phyloP scores from a whole-genome alignment of 768 basidiomycete genomes.

The Suillus variegatus region DNA sequence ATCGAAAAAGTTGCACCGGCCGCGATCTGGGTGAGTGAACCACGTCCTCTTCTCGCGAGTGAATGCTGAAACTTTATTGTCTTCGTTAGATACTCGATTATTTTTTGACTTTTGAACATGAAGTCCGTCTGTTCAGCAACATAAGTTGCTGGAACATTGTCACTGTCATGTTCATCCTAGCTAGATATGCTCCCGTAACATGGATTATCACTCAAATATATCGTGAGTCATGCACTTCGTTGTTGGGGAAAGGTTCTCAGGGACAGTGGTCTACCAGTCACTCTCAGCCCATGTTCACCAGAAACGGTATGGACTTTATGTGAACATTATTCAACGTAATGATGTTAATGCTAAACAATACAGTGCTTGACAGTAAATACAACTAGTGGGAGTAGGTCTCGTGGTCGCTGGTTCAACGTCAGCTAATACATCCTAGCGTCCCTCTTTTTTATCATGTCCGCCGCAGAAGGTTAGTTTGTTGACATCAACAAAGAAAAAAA shows the following conservation, averaged over 20 bases:
- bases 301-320: background rate
- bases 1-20: conserved; percentile 9
- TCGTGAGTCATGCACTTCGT: conserved; percentile 1
- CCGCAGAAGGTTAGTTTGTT: conserved; percentile 8
- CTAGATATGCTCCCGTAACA: conserved; percentile 12
- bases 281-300: background rate
- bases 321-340: background rate
- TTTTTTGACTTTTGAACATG: conserved; percentile 13
- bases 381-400: conserved; percentile 9
- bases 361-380: conserved; percentile 12
- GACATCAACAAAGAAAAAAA: background rate
- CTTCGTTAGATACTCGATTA: conserved; percentile 10
- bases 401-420: background rate
- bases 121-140: conserved; percentile 10
- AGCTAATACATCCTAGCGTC: background rate
- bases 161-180: conserved; percentile 10
- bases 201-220: conserved; percentile 11
- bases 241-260: background rate
- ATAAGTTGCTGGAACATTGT: conserved; percentile 4
- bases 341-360: background rate
- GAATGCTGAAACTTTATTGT: background rate
- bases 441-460: conserved; percentile 10
- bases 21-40: conserved; percentile 10
- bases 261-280: background rate
- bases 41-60: background rate